Percentiles rank a stretch among this genome's conserved stretches.
Conservation (phyloP, 108 stramenopile species). For the Cyclostephanos tholiformis region DNA sequence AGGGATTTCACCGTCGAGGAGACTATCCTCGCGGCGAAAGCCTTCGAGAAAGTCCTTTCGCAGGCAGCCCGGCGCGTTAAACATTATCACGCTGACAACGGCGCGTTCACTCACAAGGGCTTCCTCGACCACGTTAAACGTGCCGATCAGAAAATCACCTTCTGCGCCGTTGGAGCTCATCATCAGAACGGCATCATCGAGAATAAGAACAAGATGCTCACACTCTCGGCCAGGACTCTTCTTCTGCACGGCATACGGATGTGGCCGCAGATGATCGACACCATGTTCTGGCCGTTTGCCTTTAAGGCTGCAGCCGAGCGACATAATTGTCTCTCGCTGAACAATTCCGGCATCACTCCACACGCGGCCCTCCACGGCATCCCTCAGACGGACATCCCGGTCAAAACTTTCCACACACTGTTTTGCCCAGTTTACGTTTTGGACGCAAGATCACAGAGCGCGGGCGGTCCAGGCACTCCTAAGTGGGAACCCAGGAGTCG, state of each 20-base stretch:
- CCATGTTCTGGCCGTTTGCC: conserved; percentile 64
- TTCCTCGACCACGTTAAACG: neutral
- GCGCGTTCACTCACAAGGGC: too few species aligned
- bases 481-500: conserved; percentile 43
- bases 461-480: conserved; percentile 6
- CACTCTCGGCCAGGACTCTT: conserved; percentile 53
- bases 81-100: conserved; percentile 62
- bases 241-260: conserved; percentile 53
- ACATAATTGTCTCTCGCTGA: conserved; percentile 5
- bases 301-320: conserved; percentile 18
- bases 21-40: conserved; percentile 43
- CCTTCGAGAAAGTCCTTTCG: conserved; percentile 42
- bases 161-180: conserved; percentile 58
- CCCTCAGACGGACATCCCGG: neutral
- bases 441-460: conserved; percentile 16
- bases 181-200: too few species aligned
- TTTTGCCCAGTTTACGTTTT: conserved; percentile 27
- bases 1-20: conserved; percentile 26
- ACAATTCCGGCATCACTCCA: neutral
- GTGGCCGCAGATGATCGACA: too few species aligned
- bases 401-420: conserved; percentile 13
- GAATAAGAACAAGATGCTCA: too few species aligned
- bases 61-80: conserved; percentile 22
- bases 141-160: conserved; percentile 23
- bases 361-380: conserved; percentile 33